Percentiles rank a stretch among this genome's conserved stretches.
These are phyloP conservation scores for Pichia cephalocereana DNA, from an alignment of 805 yeast genomes.

Conservation along the genomic window DNA sequence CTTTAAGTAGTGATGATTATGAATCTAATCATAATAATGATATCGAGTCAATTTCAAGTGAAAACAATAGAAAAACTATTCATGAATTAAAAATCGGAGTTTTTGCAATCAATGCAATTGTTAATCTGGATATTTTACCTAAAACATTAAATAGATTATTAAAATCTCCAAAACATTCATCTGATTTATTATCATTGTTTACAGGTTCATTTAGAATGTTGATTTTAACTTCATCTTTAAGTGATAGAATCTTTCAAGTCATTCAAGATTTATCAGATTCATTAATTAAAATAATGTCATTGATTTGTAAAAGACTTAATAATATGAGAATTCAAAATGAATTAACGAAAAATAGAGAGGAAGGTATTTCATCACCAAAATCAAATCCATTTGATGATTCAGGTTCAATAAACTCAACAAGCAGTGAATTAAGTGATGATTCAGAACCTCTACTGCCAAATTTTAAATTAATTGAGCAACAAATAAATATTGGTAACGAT, in stretches of 20 bases:
- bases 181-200: constrained; percentile 11
- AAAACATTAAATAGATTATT: constrained; percentile 11
- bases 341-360: not conserved
- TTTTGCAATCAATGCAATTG: constrained; percentile 18
- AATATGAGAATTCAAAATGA: not conserved
- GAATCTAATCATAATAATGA: not conserved
- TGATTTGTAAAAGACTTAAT: not conserved
- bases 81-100: constrained; percentile 18
- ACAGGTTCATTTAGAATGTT: constrained; percentile 21
- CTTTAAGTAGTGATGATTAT: not conserved
- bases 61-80: constrained; percentile 5
- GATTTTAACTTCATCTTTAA: constrained; percentile 15
- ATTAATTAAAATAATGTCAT: constrained; percentile 1
- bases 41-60: not conserved
- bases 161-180: constrained; percentile 10
- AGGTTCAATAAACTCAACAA: constrained; percentile 1
- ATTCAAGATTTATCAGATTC: constrained; percentile 16
- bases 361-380: not conserved
- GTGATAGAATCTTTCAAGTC: constrained; percentile 11
- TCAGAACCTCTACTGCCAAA: constrained; percentile 2
- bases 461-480: not conserved
- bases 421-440: constrained; percentile 1
- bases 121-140: constrained; percentile 13
- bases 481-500: not conserved
- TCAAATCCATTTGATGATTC: not conserved